Evolutionary conservation across 805 yeast genomes (phyloP).

Genomic region (Brettanomyces anomalus): DNA sequence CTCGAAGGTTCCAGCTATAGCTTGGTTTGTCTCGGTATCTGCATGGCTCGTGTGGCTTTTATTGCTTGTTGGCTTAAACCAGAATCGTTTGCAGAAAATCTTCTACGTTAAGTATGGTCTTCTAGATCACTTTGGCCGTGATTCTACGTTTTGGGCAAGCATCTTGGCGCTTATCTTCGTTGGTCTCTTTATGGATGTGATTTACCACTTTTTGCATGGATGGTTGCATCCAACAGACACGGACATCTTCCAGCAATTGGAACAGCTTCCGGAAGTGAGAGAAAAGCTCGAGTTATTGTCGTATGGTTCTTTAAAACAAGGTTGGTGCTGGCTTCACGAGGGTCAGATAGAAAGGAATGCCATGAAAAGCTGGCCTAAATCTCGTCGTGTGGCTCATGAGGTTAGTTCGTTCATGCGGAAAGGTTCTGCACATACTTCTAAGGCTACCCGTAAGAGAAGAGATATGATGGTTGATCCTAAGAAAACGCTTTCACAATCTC

Average conservation of each 20-base stretch:
- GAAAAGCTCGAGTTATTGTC: constrained; percentile 66
- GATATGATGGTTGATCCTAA: constrained; percentile 36
- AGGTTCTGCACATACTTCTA: constrained; percentile 26
- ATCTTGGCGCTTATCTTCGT: constrained; percentile 46
- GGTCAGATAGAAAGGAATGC: constrained; percentile 21
- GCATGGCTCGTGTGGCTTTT: constrained; percentile 88
- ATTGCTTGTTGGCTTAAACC: constrained; percentile 62
- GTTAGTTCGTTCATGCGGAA: constrained; percentile 24
- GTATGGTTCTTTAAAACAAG: constrained; percentile 61
- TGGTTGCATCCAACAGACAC: constrained; percentile 62
- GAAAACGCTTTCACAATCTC: constrained; percentile 44
- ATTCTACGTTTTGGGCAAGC: constrained; percentile 82
- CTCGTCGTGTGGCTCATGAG: constrained; percentile 14
- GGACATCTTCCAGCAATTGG: constrained; percentile 70
- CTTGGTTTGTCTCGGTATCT: constrained; percentile 60
- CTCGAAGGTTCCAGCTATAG: constrained; percentile 57
- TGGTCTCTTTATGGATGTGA: constrained; percentile 59
- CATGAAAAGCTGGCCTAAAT: constrained; percentile 11
- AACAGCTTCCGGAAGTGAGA: constrained; percentile 58
- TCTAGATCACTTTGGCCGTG: constrained; percentile 63
- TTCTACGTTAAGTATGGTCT: constrained; percentile 69
- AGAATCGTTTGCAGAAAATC: constrained; percentile 41
- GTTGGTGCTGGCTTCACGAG: constrained; percentile 57
- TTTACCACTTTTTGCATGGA: constrained; percentile 47
- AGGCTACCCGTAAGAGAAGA: constrained; percentile 31